These are phyloP conservation scores for Coffea canephora DNA, from an alignment of 257 asterid genomes.

Conservation along the genomic window DNA sequence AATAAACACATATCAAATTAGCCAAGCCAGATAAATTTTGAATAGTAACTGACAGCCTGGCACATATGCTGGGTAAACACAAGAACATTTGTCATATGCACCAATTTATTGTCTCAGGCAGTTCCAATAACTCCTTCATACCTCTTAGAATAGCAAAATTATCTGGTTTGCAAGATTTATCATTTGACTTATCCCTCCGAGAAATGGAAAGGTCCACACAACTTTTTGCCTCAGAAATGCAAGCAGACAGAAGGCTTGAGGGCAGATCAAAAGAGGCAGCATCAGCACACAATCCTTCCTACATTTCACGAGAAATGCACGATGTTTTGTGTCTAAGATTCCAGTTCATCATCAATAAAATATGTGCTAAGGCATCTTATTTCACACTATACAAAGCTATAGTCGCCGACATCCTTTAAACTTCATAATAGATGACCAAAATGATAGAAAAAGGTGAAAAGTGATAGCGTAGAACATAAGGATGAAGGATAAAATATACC, in stretches of 20 bases:
- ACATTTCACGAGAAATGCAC: conserved; percentile 28
- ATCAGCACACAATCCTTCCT: conserved; percentile 97
- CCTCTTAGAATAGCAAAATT: conserved; percentile 93
- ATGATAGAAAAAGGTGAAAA: conserved; percentile 12
- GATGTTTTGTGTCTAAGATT: conserved; percentile 16
- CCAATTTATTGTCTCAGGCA: neutral
- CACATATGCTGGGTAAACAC: neutral
- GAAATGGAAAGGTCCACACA: conserved; percentile 69
- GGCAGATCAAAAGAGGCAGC: conserved; percentile 98
- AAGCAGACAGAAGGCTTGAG: conserved; percentile 77
- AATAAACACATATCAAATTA: neutral
- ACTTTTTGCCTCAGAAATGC: conserved; percentile 83
- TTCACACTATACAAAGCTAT: conserved; percentile 3
- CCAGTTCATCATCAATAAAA: conserved; percentile 16
- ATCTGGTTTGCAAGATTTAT: conserved; percentile 88
- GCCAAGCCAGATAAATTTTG: neutral
- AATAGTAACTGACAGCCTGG: neutral
- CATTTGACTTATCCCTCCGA: conserved; percentile 75
- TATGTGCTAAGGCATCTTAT: conserved; percentile 11
- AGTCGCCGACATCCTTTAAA: conserved; percentile 15
- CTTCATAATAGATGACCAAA: conserved; percentile 8
- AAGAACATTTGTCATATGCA: neutral
- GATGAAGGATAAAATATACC: conserved; percentile 43
- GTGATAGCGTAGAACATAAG: conserved; percentile 22
- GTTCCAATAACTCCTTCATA: conserved; percentile 20